Evolutionary conservation across 148 eudicot species (phyloP), one percentile per base, ranked within the genome.

Genomic region (Fagopyrum tataricum): DNA sequence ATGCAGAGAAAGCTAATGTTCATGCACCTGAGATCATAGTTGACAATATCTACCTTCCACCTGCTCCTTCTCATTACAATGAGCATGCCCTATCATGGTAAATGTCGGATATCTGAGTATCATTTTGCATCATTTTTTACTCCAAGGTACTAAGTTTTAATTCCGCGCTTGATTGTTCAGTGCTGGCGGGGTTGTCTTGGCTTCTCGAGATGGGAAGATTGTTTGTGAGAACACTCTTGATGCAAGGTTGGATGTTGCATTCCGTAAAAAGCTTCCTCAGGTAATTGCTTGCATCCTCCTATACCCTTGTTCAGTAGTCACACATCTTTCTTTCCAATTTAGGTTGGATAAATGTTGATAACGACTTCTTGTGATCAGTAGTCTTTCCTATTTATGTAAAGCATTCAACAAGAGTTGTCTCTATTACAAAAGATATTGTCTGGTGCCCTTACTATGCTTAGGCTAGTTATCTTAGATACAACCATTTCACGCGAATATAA

Each of bases 121-220:
- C 15, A 68, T 2, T 75, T 71, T 48, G 43, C 39, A 20, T 11
- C 72, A n/a, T 14, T 20, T 70, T 43, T 70, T 26, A 46, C 5
- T 43, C 39, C 58, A 13, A 41, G 17, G 44, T 43, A 18, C 46
- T 40, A 26, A 73, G 52, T 47, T 37, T 78, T 41, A 42, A 52
- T 66, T 18, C 44, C 67, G 49, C 40, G 14, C 52, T 15, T 82
- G 73, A 67, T 64, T 80, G 79, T 85, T 20, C 79, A 94, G 98
- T 78, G 74, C 96, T 78, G 97, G 97, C 74, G 98, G 98, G 69
- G 95, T 94, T 18, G 97, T 91, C 24, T 42, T 91, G 91, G 98
- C 97, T 78, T 94, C 98, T 75, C 86, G 91, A 74, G 98, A 94
- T 87, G 98, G 98, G 44, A 41, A 94, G 89, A 82, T 96, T 91